Conservation (phyloP, 805 yeast genomes). For the Candida ascalaphidarum region DNA sequence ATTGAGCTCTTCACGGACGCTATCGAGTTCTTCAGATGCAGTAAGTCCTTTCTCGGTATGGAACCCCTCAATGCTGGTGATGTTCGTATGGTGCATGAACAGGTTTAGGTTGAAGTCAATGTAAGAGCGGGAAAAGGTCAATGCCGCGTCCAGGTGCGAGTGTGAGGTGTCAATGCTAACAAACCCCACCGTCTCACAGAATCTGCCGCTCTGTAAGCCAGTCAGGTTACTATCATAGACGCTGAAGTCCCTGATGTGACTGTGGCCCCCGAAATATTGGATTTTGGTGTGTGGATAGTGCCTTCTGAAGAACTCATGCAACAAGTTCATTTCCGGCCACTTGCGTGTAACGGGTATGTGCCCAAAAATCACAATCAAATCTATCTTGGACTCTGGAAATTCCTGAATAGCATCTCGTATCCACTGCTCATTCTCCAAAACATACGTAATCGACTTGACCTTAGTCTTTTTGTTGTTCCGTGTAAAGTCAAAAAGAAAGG, state of each 20-base stretch:
- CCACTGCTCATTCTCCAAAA: slow-evolving; percentile 51
- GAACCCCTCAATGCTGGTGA: slow-evolving; percentile 24
- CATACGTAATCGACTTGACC: slow-evolving; percentile 54
- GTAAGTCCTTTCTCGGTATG: slow-evolving; percentile 47
- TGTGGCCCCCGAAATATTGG: slow-evolving; percentile 91
- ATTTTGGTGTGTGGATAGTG: slow-evolving; percentile 56
- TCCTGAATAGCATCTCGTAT: slow-evolving; percentile 38
- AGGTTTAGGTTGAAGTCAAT: slow-evolving; percentile 76
- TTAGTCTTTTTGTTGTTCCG: slow-evolving; percentile 50
- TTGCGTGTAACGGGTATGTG: slow-evolving; percentile 58
- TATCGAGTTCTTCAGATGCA: slow-evolving; percentile 36
- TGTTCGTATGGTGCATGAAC: slow-evolving; percentile 53
- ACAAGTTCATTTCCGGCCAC: slow-evolving; percentile 43
- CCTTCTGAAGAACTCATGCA: slow-evolving; percentile 45
- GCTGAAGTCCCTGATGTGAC: slow-evolving; percentile 82
- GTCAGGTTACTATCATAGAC: slow-evolving; percentile 57
- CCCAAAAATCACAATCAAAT: slow-evolving; percentile 63
- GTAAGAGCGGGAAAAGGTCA: slow-evolving; percentile 49
- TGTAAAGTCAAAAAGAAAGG: slow-evolving; percentile 72
- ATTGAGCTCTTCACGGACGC: slow-evolving; percentile 38
- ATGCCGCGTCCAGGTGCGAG: slow-evolving; percentile 5
- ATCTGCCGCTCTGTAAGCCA: slow-evolving; percentile 88
- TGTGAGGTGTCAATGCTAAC: slow-evolving; percentile 40
- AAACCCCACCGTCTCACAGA: slow-evolving; percentile 92
- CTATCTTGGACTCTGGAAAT: slow-evolving; percentile 37